Evolutionary conservation across 257 asterid genomes (phyloP), one percentile per base, ranked within the genome.

Genomic region (Solanum ahanhuiri): DNA sequence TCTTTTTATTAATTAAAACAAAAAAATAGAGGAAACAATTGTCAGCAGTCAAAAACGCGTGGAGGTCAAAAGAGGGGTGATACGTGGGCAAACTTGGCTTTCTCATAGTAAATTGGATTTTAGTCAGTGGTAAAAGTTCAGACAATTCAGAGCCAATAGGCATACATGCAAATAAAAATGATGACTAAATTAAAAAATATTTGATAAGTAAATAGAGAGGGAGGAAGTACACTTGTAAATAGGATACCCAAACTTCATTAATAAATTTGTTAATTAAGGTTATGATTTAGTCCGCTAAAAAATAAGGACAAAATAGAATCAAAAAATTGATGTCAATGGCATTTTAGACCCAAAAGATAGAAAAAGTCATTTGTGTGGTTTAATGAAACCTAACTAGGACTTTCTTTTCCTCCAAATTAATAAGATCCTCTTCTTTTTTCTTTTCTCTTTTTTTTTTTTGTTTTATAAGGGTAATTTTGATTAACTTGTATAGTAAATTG

Each of bases 41-140:
- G 17, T 7, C 63, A 22, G 20, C 63, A 3, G 57, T 33, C 51
- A 39, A 63, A 73, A 41, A 75, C 85, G 87, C 67, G 87, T 71
- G 79, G 79, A 18, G 45, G 28, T 33, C 45, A 33, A 48, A 39
- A 15, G 77, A 63, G 11, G 41, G 25, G 25, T 15, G 17, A 63
- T 25, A 88, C 85, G 87, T 88, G 90, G 90, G 84, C 87, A 64
- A 83, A 86, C 33, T 86, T 83, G 87, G 88, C 79, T 86, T 81
- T 88, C 75, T 25, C 88, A 39, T 5, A 34, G 51, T 76, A 57
- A 31, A 41, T 8, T 25, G 37, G 25, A 25, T 39, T 76, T n/a
- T 76, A 12, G 73, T 66, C 72, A 5, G 30, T 66, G 18, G 71
- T 64, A 66, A 25, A 63, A 66, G 30, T 28, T 30, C 34, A 30